phyloP scores from a whole-genome alignment of 2,329 filamentous ascomycete genomes.

The Alternaria sp. region DNA sequence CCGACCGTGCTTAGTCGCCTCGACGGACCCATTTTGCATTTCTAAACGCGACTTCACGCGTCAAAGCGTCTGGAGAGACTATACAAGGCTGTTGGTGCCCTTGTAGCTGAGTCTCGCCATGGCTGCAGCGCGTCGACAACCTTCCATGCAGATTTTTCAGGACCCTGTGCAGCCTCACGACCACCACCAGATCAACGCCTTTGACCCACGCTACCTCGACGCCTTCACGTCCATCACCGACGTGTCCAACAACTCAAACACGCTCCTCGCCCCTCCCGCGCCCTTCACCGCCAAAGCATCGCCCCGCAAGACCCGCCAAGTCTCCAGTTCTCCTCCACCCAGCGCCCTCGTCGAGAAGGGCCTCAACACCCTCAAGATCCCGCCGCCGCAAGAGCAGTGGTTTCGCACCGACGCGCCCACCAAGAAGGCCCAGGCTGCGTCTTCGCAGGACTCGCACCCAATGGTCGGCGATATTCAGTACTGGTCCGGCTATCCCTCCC shows the following conservation, averaged over 20 bases:
- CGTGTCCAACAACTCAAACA: conserved; percentile 66
- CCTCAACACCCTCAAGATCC: conserved; percentile 73
- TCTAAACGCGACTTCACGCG: conserved; percentile 53
- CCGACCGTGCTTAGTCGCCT: conserved; percentile 38
- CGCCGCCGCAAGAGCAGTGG: conserved; percentile 66
- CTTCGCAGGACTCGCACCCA: conserved; percentile 49
- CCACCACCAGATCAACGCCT: conserved; percentile 55
- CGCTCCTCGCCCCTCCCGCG: conserved; percentile 71
- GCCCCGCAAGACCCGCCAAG: conserved; percentile 71
- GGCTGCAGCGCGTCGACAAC: conserved; percentile 66
- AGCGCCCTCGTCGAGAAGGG: conserved; percentile 68
- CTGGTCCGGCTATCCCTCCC: conserved; percentile 58
- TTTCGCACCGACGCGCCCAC: conserved; percentile 72
- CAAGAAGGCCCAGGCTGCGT: conserved; percentile 67
- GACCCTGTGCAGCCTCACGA: conserved; percentile 58
- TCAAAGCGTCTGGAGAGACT: conserved; percentile 45
- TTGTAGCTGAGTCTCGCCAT: conserved; percentile 49
- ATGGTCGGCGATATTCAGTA: conserved; percentile 62
- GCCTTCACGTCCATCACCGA: conserved; percentile 54
- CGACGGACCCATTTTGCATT: conserved; percentile 33
- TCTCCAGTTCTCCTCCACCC: conserved; percentile 66
- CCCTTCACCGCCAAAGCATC: conserved; percentile 66
- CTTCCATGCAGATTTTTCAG: conserved; percentile 67
- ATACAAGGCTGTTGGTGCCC: conserved; percentile 42
- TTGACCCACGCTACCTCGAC: conserved; percentile 63